phyloP scores from a whole-genome alignment of 225 moss, liverwort and hornwort species.

The Polytrichum commune region DNA sequence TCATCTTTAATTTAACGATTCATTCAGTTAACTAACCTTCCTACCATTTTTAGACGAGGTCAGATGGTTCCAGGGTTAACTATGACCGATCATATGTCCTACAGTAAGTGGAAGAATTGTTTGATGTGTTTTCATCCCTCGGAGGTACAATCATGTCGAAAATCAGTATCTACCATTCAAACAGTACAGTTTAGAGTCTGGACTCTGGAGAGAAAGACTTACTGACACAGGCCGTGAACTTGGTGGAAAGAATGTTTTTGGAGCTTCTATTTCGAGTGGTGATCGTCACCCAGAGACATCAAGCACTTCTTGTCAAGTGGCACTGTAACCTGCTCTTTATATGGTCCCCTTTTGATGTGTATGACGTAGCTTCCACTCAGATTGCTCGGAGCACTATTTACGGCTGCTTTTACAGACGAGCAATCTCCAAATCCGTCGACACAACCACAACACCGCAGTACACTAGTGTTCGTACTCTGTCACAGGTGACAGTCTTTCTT shows the following conservation, averaged over 20 bases:
- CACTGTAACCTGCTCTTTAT: conserved; percentile 49
- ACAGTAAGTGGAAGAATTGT: too few species aligned
- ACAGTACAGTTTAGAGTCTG: neutral
- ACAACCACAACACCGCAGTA: conserved; percentile 36
- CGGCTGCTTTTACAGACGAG: conserved; percentile 47
- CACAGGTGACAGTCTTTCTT: conserved; percentile 28
- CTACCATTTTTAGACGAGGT: neutral
- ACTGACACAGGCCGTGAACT: conserved; percentile 77
- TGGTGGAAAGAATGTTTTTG: conserved; percentile 38
- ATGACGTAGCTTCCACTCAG: conserved; percentile 32
- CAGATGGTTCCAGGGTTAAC: neutral
- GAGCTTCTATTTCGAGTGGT: conserved; percentile 62
- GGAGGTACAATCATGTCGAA: neutral
- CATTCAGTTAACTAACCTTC: neutral
- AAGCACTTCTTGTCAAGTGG: conserved; percentile 26
- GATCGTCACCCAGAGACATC: conserved; percentile 62
- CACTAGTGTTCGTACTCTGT: conserved; percentile 5
- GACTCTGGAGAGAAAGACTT: conserved; percentile 7
- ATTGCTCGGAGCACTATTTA: conserved; percentile 41
- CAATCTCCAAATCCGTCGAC: conserved; percentile 48
- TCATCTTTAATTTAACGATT: too few species aligned
- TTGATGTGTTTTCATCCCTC: neutral
- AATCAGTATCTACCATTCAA: neutral
- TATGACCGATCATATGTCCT: neutral
- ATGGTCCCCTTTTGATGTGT: conserved; percentile 58